A percentile compares a stretch with the other conserved stretches of the same genome.
phyloP scores from a whole-genome alignment of 495 filamentous ascomycete species.

The Podospora appendiculata region DNA sequence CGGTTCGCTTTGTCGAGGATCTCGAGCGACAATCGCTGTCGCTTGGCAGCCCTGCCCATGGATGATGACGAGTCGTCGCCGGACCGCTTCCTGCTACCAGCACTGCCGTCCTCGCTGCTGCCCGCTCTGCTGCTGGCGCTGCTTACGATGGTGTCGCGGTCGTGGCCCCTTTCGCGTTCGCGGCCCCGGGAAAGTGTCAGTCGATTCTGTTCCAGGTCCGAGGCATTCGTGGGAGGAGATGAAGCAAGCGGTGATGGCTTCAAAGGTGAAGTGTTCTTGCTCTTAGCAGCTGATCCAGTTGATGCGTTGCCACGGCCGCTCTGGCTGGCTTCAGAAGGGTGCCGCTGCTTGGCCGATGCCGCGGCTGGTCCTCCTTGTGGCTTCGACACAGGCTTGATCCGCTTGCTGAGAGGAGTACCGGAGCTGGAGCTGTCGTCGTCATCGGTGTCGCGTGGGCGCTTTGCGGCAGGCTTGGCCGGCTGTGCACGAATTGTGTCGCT shows the following conservation, averaged over 20 bases:
- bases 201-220: constrained; percentile 46
- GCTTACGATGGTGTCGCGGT: constrained; percentile 20
- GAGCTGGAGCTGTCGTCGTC: constrained; percentile 46
- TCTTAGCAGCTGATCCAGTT: constrained; percentile 21
- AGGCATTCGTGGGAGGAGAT: constrained; percentile 68
- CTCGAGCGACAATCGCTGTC: constrained; percentile 26
- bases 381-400: constrained; percentile 33
- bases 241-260: constrained; percentile 72
- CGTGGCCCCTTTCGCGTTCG: constrained; percentile 24
- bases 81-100: constrained; percentile 31
- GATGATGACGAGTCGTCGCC: constrained; percentile 9
- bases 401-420: constrained; percentile 41
- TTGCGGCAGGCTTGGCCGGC: constrained; percentile 15
- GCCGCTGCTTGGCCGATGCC: constrained; percentile 25
- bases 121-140: constrained; percentile 15
- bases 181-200: constrained; percentile 5
- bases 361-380: constrained; percentile 5
- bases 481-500: constrained; percentile 25
- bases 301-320: constrained; percentile 30
- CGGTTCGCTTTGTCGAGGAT: constrained; percentile 46
- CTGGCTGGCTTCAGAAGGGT: constrained; percentile 38
- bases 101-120: constrained; percentile 4
- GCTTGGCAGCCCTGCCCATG: constrained; percentile 25
- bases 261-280: constrained; percentile 49
- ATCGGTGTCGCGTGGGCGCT: constrained; percentile 33